phyloP scores from a whole-genome alignment of 176 grass and related monocot species.

The Neostapfia colusana region DNA sequence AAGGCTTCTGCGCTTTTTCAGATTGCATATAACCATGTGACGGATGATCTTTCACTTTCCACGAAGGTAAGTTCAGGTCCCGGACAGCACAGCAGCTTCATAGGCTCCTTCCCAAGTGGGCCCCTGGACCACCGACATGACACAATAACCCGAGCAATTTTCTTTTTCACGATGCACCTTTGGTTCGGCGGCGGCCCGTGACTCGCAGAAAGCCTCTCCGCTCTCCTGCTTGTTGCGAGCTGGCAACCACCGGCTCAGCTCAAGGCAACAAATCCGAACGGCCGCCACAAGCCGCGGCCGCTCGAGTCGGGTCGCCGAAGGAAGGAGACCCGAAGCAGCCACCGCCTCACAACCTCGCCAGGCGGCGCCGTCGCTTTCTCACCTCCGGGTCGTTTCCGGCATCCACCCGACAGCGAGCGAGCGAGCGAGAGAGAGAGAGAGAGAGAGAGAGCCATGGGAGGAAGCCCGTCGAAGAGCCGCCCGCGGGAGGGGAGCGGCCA shows the following conservation, averaged over 20 bases:
- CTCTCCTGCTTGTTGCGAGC: not conserved
- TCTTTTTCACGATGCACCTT: not conserved
- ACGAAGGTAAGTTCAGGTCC: not conserved
- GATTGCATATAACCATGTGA: not conserved
- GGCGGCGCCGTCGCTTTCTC: not conserved
- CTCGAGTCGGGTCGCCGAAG: not conserved
- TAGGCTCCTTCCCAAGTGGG: too few species aligned
- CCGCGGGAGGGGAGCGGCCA: conserved; percentile 27
- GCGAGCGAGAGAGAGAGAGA: not conserved
- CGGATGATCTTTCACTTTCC: too few species aligned
- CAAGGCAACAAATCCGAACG: not conserved
- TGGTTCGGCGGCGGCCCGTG: not conserved
- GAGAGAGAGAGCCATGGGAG: conserved; percentile 33
- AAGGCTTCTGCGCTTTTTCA: not conserved
- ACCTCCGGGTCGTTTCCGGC: not conserved
- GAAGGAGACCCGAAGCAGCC: conserved; percentile 23
- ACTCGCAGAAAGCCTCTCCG: too few species aligned
- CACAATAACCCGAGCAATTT: not conserved
- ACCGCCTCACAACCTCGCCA: not conserved
- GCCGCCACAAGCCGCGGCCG: not conserved
- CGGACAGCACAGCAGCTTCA: too few species aligned
- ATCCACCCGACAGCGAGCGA: not conserved
- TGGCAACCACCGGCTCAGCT: not conserved
- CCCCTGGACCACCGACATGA: too few species aligned
- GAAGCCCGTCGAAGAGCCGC: conserved; percentile 36